A percentile compares a stretch with the other conserved stretches of the same genome.
These are phyloP conservation scores for Sesbania bispinosa DNA, from an alignment of 306 rosid species.

Conservation along the genomic window DNA sequence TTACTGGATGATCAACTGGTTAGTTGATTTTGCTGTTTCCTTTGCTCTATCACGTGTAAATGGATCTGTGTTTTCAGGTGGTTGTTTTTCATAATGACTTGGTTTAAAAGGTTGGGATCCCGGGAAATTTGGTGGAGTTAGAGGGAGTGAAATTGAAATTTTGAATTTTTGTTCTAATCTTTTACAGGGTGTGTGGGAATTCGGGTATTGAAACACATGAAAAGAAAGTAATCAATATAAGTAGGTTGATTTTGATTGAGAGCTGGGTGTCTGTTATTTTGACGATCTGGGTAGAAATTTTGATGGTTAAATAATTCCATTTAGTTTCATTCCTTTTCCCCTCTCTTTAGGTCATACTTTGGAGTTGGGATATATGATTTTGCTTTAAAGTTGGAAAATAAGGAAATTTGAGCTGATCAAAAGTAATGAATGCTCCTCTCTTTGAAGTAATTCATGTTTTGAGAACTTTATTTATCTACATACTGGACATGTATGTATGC, in stretches of 20 bases:
- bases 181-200: conserved; percentile 15
- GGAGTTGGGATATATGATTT: background rate
- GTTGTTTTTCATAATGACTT: conserved; percentile 34
- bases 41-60: conserved; percentile 24
- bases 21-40: conserved; percentile 35
- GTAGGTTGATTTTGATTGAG: conserved; percentile 19
- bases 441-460: conserved; percentile 6
- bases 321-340: background rate
- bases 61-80: conserved; percentile 66
- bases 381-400: conserved; percentile 24
- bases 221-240: conserved; percentile 2
- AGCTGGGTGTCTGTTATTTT: conserved; percentile 23
- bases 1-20: conserved; percentile 33
- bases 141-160: conserved; percentile 22
- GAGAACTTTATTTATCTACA: conserved; percentile 11
- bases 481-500: background rate
- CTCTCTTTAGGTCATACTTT: background rate
- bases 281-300: conserved; percentile 23
- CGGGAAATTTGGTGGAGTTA: conserved; percentile 18
- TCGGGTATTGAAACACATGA: conserved; percentile 21
- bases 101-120: conserved; percentile 35
- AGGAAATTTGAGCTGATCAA: conserved; percentile 24
- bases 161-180: conserved; percentile 25
- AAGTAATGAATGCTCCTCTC: conserved; percentile 11
- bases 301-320: conserved; percentile 14